phyloP scores from a whole-genome alignment of 2,329 filamentous ascomycete genomes.

The Davidsoniella australis region DNA sequence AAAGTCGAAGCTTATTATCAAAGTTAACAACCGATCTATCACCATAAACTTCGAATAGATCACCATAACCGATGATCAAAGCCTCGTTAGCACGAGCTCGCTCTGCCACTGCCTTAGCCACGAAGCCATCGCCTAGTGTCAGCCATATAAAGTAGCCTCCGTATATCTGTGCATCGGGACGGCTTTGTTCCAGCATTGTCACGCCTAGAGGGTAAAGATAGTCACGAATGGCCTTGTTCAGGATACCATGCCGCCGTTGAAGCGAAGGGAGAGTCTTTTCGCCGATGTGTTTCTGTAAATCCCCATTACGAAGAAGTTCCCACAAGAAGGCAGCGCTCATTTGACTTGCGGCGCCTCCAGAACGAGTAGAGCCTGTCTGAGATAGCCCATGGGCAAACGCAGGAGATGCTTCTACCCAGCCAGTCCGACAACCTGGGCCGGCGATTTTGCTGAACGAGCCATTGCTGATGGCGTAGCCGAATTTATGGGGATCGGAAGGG shows the following conservation, averaged over 20 bases:
- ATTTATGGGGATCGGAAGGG: slow-evolving; percentile 29
- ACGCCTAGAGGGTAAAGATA: slow-evolving; percentile 48
- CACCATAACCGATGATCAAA: slow-evolving; percentile 50
- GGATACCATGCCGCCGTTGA: slow-evolving; percentile 27
- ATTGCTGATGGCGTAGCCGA: slow-evolving; percentile 72
- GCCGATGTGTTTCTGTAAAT: slow-evolving; percentile 28
- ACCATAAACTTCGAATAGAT: slow-evolving; percentile 49
- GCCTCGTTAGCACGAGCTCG: slow-evolving; percentile 44
- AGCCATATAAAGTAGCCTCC: slow-evolving; percentile 86
- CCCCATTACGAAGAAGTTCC: slow-evolving; percentile 28
- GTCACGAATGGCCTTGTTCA: slow-evolving; percentile 41
- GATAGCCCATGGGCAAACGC: slow-evolving; percentile 33
- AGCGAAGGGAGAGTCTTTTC: slow-evolving; percentile 27
- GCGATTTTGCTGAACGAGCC: slow-evolving; percentile 81
- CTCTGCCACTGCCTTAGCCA: slow-evolving; percentile 38
- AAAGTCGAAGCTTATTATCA: slow-evolving; percentile 43
- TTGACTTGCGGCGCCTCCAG: slow-evolving; percentile 40
- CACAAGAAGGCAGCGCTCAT: slow-evolving; percentile 35
- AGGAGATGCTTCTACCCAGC: slow-evolving; percentile 66
- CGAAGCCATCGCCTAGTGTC: slow-evolving; percentile 33
- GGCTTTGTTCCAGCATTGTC: slow-evolving; percentile 20
- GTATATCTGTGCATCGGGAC: slow-evolving; percentile 32
- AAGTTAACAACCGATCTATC: slow-evolving; percentile 39
- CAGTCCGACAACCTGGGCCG: slow-evolving; percentile 64
- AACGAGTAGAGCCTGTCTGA: slow-evolving; percentile 35